Percentiles rank a stretch among this genome's conserved stretches.
Evolutionary conservation across 176 grass and related monocot species (phyloP).

Genomic region (Raddia distichophylla): DNA sequence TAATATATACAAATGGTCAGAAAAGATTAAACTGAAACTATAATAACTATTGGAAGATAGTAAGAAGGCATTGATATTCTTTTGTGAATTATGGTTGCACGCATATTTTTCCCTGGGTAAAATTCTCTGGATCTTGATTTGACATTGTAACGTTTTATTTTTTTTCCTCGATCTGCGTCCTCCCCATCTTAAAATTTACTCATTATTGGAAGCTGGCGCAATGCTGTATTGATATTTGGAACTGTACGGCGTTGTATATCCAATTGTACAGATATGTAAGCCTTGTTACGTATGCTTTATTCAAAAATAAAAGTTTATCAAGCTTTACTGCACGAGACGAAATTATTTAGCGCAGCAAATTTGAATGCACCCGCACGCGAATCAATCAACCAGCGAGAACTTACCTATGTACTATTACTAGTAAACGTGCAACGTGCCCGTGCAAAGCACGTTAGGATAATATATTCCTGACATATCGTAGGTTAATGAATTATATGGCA

Average conservation of each 20-base stretch:
- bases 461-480: too few species aligned
- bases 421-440: too few species aligned
- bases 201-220: background rate
- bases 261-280: constrained; percentile 52
- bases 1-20: constrained; percentile 94
- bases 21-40: constrained; percentile 75
- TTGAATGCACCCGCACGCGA: too few species aligned
- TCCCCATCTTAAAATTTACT: background rate
- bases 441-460: too few species aligned
- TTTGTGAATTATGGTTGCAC: background rate
- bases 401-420: too few species aligned
- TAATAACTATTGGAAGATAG: constrained; percentile 36
- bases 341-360: background rate
- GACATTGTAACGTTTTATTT: constrained; percentile 28
- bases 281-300: background rate
- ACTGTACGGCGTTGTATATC: constrained; percentile 40
- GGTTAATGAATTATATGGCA: too few species aligned
- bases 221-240: constrained; percentile 28
- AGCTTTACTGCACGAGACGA: background rate
- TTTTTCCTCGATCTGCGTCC: background rate
- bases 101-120: background rate
- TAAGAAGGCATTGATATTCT: background rate
- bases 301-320: background rate
- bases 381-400: too few species aligned
- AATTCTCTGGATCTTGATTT: constrained; percentile 44